These are phyloP conservation scores for Lactarius sanguifluus DNA, from an alignment of 768 basidiomycete species.

Conservation along the genomic window DNA sequence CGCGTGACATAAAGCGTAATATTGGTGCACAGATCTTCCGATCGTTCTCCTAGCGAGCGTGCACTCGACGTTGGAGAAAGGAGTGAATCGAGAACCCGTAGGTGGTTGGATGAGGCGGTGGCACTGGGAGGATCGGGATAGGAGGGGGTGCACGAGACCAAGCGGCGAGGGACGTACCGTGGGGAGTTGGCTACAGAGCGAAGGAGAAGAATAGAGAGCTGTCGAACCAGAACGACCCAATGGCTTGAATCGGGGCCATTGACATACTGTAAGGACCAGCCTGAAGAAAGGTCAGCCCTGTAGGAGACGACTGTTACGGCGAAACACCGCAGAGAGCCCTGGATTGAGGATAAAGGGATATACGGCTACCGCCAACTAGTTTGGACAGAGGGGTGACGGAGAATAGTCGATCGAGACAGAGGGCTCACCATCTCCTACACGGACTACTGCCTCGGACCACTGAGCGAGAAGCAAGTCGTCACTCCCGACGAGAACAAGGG, in stretches of 20 bases:
- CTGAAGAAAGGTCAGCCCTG: slow-evolving; percentile 38
- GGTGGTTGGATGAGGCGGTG: slow-evolving; percentile 13
- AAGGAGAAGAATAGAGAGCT: slow-evolving; percentile 50
- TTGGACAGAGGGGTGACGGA: background rate
- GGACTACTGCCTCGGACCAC: slow-evolving; percentile 46
- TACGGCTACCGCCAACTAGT: background rate
- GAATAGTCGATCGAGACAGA: background rate
- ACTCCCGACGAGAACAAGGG: slow-evolving; percentile 59
- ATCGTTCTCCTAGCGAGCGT: slow-evolving; percentile 4
- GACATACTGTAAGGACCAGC: slow-evolving; percentile 42
- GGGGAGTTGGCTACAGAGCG: slow-evolving; percentile 49
- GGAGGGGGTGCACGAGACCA: slow-evolving; percentile 5
- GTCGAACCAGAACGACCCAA: slow-evolving; percentile 64
- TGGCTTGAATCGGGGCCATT: slow-evolving; percentile 42
- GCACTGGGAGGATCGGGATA: slow-evolving; percentile 5
- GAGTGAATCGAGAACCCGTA: slow-evolving; percentile 4
- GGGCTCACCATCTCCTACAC: slow-evolving; percentile 35
- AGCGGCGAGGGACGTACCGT: slow-evolving; percentile 42
- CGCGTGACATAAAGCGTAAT: slow-evolving; percentile 12
- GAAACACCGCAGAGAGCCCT: no score
- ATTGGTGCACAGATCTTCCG: slow-evolving; percentile 21
- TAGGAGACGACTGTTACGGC: background rate
- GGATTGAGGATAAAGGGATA: background rate
- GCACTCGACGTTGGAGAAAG: slow-evolving; percentile 21
- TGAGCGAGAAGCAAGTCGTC: slow-evolving; percentile 47